Conservation (phyloP, 2,329 filamentous ascomycete species). For the Talaromyces albobiverticillius region DNA sequence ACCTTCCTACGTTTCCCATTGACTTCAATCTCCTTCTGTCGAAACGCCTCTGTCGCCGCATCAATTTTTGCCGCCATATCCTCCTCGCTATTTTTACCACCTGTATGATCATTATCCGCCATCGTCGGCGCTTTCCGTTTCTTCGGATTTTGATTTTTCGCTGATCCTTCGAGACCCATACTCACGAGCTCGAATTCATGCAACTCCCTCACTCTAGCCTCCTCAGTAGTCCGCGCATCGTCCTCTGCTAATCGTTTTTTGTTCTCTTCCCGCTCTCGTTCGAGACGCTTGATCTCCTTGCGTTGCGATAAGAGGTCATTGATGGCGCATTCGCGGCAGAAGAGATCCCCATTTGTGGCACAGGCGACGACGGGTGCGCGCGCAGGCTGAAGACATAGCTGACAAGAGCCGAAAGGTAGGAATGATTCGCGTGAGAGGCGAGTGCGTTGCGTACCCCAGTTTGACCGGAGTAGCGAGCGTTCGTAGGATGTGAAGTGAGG, state of each 20-base stretch:
- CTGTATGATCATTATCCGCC: slow-evolving; percentile 13
- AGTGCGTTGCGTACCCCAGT: slow-evolving; percentile 80
- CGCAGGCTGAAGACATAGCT: slow-evolving; percentile 78
- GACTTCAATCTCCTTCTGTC: slow-evolving; percentile 40
- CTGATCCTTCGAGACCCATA: slow-evolving; percentile 55
- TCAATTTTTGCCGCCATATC: slow-evolving; percentile 21
- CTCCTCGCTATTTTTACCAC: slow-evolving; percentile 6
- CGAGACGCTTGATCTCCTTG: slow-evolving; percentile 82
- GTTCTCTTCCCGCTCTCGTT: slow-evolving; percentile 62
- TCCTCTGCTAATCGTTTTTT: slow-evolving; percentile 62
- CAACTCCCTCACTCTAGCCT: slow-evolving; percentile 68
- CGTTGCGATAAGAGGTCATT: slow-evolving; percentile 87
- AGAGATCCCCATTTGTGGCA: slow-evolving; percentile 73
- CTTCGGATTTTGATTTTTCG: slow-evolving; percentile 15
- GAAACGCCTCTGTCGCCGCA: slow-evolving; percentile 25
- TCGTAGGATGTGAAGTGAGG: slow-evolving; percentile 94
- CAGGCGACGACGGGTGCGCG: slow-evolving; percentile 85
- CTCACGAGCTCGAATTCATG: slow-evolving; percentile 82
- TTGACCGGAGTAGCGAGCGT: slow-evolving; percentile 73
- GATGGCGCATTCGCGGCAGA: slow-evolving; percentile 92
- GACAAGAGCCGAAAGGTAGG: slow-evolving; percentile 84
- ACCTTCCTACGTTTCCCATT: slow-evolving; percentile 66
- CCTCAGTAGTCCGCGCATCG: slow-evolving; percentile 60
- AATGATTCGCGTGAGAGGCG: slow-evolving; percentile 87
- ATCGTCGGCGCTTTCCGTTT: slow-evolving; percentile 29